phyloP scores from a whole-genome alignment of 2,329 filamentous ascomycete species.

The Ambrosiella cleistominuta region DNA sequence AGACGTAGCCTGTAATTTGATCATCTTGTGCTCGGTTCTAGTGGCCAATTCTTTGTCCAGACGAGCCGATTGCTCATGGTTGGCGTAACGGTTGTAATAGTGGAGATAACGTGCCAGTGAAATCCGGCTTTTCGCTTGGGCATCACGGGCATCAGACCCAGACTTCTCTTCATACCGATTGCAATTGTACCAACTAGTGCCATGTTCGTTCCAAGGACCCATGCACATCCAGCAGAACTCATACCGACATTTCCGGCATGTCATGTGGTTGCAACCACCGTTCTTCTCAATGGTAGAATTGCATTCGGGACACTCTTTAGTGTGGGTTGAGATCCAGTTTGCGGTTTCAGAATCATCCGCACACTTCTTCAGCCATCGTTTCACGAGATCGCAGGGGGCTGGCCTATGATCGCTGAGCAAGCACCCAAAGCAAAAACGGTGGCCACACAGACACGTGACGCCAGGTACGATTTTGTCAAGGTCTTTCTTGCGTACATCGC shows the following conservation, averaged over 20 bases:
- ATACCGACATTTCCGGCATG: conserved; percentile 84
- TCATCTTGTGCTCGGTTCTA: conserved; percentile 99
- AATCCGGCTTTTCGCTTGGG: conserved; percentile 76
- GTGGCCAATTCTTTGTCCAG: conserved; percentile 89
- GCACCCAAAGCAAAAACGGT: conserved; percentile 92
- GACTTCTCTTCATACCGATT: conserved; percentile 95
- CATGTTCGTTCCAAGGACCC: conserved; percentile 96
- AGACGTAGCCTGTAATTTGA: conserved; percentile 78
- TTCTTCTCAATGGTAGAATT: conserved; percentile 98
- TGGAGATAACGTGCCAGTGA: conserved; percentile 92
- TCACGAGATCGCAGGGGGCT: conserved; percentile 77
- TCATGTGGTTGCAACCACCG: conserved; percentile 96
- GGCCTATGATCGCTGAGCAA: conserved; percentile 81
- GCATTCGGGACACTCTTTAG: conserved; percentile 93
- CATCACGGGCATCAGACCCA: conserved; percentile 73
- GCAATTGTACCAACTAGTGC: conserved; percentile 99
- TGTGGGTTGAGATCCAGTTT: conserved; percentile 98
- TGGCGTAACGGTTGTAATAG: conserved; percentile 98
- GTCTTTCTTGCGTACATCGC: conserved; percentile 72
- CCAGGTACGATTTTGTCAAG: conserved; percentile 74
- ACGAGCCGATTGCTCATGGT: conserved; percentile 94
- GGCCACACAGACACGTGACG: conserved; percentile 67
- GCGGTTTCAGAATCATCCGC: conserved; percentile 96
- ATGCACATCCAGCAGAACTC: conserved; percentile 99
- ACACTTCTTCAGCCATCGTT: conserved; percentile 94